A percentile compares a stretch with the other conserved stretches of the same genome.
Conservation (phyloP, 1,284 basidiomycete genomes). For the Heliocybe sulcata region DNA sequence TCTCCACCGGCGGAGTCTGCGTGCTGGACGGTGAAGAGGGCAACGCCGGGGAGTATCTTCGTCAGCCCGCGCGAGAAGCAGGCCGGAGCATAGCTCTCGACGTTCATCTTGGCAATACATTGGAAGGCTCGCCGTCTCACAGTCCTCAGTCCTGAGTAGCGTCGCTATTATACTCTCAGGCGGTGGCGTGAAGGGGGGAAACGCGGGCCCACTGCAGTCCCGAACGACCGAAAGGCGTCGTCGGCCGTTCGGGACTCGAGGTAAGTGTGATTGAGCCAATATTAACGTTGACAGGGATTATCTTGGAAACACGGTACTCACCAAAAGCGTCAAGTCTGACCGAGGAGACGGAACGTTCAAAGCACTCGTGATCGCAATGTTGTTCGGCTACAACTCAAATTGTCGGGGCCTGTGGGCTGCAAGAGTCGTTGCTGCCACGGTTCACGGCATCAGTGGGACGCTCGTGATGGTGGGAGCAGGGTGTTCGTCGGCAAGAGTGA, state of each 20-base stretch:
- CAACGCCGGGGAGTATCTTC: neutral
- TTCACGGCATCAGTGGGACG: neutral
- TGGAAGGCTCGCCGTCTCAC: neutral
- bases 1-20: neutral
- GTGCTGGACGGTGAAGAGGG: neutral
- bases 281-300: neutral
- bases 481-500: neutral
- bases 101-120: neutral
- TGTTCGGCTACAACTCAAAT: neutral
- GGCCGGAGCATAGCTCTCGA: neutral
- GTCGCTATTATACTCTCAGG: neutral
- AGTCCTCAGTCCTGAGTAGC: neutral
- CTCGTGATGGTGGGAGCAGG: neutral
- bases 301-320: neutral
- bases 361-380: neutral
- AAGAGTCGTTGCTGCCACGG: neutral
- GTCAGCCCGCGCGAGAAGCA: neutral
- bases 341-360: neutral
- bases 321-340: neutral
- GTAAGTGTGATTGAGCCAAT: neutral
- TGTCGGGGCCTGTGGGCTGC: neutral
- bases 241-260: neutral
- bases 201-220: neutral
- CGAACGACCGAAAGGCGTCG: neutral
- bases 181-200: neutral